Conservation (phyloP, 495 filamentous ascomycete species). For the Talaromyces adpressus region DNA sequence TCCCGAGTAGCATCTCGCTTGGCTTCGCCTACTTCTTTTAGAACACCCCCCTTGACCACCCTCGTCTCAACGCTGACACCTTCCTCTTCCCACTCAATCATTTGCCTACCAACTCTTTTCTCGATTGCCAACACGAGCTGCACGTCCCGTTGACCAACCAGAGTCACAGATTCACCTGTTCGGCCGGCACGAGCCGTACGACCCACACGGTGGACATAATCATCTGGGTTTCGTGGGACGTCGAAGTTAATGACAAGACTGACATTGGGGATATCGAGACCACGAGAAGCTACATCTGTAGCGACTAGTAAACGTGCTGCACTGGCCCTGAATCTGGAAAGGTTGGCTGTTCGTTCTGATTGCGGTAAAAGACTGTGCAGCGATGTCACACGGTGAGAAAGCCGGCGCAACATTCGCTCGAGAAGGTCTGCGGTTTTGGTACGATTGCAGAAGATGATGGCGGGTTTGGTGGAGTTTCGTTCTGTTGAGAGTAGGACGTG, state of each 20-base stretch:
- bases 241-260: slow-evolving; percentile 91
- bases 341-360: slow-evolving; percentile 72
- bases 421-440: slow-evolving; percentile 83
- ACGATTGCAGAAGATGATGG: slow-evolving; percentile 93
- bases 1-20: slow-evolving; percentile 83
- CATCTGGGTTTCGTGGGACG: slow-evolving; percentile 89
- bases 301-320: slow-evolving; percentile 88
- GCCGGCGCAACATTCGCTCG: slow-evolving; percentile 73
- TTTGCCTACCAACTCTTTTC: slow-evolving; percentile 66
- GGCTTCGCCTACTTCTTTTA: slow-evolving; percentile 86
- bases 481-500: slow-evolving; percentile 83
- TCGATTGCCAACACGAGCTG: slow-evolving; percentile 83
- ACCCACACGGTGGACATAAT: slow-evolving; percentile 95
- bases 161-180: slow-evolving; percentile 71
- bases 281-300: slow-evolving; percentile 91
- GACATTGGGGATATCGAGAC: slow-evolving; percentile 92
- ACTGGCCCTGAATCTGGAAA: slow-evolving; percentile 85
- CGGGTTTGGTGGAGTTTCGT: slow-evolving; percentile 60
- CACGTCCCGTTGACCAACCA: slow-evolving; percentile 90
- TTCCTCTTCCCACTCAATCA: slow-evolving; percentile 79
- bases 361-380: slow-evolving; percentile 84
- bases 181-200: slow-evolving; percentile 89
- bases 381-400: slow-evolving; percentile 84
- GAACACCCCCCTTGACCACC: slow-evolving; percentile 63
- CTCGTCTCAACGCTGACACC: slow-evolving; percentile 84